Evolutionary conservation across 257 asterid genomes (phyloP).

Genomic region (Cordia subcordata): DNA sequence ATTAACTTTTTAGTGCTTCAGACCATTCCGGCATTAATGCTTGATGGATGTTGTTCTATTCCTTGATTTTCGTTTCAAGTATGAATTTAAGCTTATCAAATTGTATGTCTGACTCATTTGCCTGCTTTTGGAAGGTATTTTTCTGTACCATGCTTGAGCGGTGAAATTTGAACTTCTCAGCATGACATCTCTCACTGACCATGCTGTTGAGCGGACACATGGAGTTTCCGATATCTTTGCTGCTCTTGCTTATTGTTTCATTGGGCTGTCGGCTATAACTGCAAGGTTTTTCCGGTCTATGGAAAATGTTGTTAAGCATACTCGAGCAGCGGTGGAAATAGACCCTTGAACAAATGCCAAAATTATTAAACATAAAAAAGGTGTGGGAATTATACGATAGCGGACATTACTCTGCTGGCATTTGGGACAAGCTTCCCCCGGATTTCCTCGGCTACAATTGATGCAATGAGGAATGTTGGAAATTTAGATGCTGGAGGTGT

Average conservation of each 20-base stretch:
- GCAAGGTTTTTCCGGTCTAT: slow-evolving; percentile 86
- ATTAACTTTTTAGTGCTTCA: no score
- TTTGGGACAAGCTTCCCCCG: slow-evolving; percentile 99
- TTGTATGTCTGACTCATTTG: no score
- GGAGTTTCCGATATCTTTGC: slow-evolving; percentile 28
- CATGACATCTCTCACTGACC: slow-evolving; percentile 31
- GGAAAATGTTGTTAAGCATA: slow-evolving; percentile 84
- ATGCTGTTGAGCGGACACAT: slow-evolving; percentile 17
- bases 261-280: slow-evolving; percentile 89
- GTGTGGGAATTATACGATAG: slow-evolving; percentile 86
- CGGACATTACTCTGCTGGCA: slow-evolving; percentile 85
- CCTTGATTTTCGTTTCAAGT: no score
- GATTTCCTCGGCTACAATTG: slow-evolving; percentile 91
- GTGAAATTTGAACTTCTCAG: slow-evolving; percentile 17
- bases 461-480: slow-evolving; percentile 81
- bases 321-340: slow-evolving; percentile 31
- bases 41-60: no score
- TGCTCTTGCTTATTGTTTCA: slow-evolving; percentile 76
- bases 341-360: slow-evolving; percentile 56
- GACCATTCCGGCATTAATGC: no score
- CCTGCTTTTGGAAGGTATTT: no score
- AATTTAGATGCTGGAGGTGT: slow-evolving; percentile 80
- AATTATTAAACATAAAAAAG: slow-evolving; percentile 42
- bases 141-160: slow-evolving; percentile 15
- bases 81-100: no score